Evolutionary conservation across 2,329 filamentous ascomycete species (phyloP).

Genomic region (Colletotrichum sidae): DNA sequence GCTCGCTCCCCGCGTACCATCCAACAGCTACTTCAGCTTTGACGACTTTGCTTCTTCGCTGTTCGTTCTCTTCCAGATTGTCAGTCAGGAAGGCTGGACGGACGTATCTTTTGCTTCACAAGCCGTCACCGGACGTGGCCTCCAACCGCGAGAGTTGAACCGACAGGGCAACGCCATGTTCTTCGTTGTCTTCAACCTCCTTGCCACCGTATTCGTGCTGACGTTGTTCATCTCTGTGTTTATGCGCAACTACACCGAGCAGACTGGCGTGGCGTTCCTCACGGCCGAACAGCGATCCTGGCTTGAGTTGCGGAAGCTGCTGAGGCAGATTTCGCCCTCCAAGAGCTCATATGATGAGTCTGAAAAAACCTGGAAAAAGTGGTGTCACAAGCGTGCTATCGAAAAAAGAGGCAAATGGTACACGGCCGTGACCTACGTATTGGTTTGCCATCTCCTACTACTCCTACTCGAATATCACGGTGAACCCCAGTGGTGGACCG

Average conservation of each 20-base stretch:
- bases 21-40: constrained; percentile 90
- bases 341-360: constrained; percentile 88
- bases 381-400: constrained; percentile 94
- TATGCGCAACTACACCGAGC: constrained; percentile 99
- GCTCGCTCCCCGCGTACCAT: constrained; percentile 82
- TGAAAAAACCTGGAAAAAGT: constrained; percentile 83
- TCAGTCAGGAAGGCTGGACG: constrained; percentile 97
- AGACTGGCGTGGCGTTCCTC: constrained; percentile 95
- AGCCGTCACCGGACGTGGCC: constrained; percentile 80
- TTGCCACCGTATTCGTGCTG: constrained; percentile 95
- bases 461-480: constrained; percentile 88
- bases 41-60: constrained; percentile 94
- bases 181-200: constrained; percentile 95
- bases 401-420: constrained; percentile 97
- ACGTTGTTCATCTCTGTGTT: constrained; percentile 99
- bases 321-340: constrained; percentile 93
- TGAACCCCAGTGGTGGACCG: constrained; percentile 78
- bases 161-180: constrained; percentile 90
- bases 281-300: constrained; percentile 97
- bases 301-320: constrained; percentile 91
- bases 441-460: constrained; percentile 85
- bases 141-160: constrained; percentile 76
- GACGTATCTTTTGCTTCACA: constrained; percentile 91
- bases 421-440: constrained; percentile 78
- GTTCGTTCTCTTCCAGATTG: constrained; percentile 98